Conservation (phyloP, 441 rosid genomes). For the Lepidium campestre region DNA sequence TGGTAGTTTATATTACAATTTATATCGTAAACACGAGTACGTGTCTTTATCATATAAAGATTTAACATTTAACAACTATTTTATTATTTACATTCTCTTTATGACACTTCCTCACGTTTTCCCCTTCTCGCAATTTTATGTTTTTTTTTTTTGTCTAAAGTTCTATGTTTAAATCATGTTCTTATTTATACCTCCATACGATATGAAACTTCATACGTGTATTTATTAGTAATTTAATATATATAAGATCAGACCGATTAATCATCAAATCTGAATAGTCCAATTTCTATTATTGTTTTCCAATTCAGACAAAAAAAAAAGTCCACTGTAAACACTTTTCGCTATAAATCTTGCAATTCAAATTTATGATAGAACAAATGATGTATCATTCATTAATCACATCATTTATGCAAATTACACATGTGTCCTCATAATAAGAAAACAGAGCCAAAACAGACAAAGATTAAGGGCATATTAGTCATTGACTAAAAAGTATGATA, state of each 20-base stretch:
- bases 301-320: no score
- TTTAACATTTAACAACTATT: neutral
- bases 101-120: slow-evolving; percentile 25
- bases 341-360: neutral
- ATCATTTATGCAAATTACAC: neutral
- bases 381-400: neutral
- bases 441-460: neutral
- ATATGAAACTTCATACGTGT: no score
- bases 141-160: no score
- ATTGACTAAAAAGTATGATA: neutral
- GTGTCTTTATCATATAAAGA: neutral
- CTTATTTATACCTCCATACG: no score
- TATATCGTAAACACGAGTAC: neutral
- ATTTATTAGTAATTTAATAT: no score
- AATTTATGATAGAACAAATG: neutral
- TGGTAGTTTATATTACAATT: neutral
- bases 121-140: no score
- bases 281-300: no score
- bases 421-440: neutral
- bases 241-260: no score
- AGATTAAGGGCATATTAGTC: neutral
- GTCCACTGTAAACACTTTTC: neutral
- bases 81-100: neutral
- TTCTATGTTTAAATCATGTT: no score
- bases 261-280: no score